Conservation (phyloP, 2,329 filamentous ascomycete species). For the Colletotrichum navitas region DNA sequence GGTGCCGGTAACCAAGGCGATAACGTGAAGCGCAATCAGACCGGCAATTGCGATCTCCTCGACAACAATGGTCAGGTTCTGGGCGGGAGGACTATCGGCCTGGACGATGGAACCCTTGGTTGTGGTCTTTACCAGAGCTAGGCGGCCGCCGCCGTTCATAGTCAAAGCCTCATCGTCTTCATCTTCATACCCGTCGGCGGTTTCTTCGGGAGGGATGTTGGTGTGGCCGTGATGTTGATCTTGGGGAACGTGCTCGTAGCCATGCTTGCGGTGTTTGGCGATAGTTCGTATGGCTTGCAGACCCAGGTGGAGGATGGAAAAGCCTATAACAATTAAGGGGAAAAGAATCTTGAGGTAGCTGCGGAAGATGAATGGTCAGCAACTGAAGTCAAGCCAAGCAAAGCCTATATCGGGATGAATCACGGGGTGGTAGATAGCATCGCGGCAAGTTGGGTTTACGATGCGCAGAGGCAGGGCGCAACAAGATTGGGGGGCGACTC, state of each 20-base stretch:
- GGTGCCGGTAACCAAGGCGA: conserved; percentile 69
- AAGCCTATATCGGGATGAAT: neutral
- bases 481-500: conserved; percentile 52
- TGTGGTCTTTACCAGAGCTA: conserved; percentile 70
- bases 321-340: conserved; percentile 76
- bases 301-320: conserved; percentile 78
- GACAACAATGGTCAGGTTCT: conserved; percentile 76
- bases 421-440: neutral
- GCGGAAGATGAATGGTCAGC: conserved; percentile 41
- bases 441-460: conserved; percentile 6
- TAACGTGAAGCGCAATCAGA: conserved; percentile 76
- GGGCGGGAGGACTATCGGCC: conserved; percentile 80
- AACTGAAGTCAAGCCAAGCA: neutral
- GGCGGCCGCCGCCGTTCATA: conserved; percentile 66
- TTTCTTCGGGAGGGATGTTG: conserved; percentile 62
- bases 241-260: conserved; percentile 69
- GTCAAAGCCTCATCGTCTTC: conserved; percentile 70
- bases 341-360: conserved; percentile 86
- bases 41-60: conserved; percentile 82
- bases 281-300: conserved; percentile 68
- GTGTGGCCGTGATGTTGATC: conserved; percentile 61
- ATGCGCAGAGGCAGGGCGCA: conserved; percentile 18
- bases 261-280: conserved; percentile 62
- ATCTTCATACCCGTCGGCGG: conserved; percentile 57
- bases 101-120: conserved; percentile 74